These are phyloP conservation scores for Vitellaria paradoxa DNA, from an alignment of 179 eudicot genomes.

Conservation along the genomic window DNA sequence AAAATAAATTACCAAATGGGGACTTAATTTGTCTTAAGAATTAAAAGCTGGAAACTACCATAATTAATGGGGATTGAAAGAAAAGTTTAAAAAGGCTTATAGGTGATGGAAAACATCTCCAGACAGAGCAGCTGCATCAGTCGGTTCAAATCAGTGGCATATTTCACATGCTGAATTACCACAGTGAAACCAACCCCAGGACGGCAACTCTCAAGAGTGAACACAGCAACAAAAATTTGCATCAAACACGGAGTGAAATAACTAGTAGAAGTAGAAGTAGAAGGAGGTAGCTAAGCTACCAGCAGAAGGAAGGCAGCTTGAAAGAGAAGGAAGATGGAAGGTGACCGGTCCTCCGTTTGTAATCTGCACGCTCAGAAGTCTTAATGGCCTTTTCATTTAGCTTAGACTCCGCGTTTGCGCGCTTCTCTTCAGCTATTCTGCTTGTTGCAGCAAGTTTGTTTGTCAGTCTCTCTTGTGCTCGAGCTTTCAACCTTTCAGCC, in stretches of 20 bases:
- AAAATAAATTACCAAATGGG: no score
- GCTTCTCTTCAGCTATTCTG: conserved; percentile 90
- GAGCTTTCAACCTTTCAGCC: conserved; percentile 75
- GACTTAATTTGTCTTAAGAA: no score
- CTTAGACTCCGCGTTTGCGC: conserved; percentile 80
- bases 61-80: no score
- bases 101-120: no score
- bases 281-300: conserved; percentile 31
- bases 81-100: no score
- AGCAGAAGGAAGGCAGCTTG: conserved; percentile 77
- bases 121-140: no score
- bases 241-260: no score
- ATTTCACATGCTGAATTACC: neutral
- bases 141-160: no score
- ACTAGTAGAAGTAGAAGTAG: no score
- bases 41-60: no score
- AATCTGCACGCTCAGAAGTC: conserved; percentile 92
- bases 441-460: conserved; percentile 74
- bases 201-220: neutral
- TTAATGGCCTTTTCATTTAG: conserved; percentile 76
- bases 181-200: neutral
- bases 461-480: conserved; percentile 81
- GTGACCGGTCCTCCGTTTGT: conserved; percentile 87
- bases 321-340: conserved; percentile 82
- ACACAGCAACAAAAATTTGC: no score